phyloP scores from a whole-genome alignment of 2,329 filamentous ascomycete species.

The Colletotrichum sansevieriae region DNA sequence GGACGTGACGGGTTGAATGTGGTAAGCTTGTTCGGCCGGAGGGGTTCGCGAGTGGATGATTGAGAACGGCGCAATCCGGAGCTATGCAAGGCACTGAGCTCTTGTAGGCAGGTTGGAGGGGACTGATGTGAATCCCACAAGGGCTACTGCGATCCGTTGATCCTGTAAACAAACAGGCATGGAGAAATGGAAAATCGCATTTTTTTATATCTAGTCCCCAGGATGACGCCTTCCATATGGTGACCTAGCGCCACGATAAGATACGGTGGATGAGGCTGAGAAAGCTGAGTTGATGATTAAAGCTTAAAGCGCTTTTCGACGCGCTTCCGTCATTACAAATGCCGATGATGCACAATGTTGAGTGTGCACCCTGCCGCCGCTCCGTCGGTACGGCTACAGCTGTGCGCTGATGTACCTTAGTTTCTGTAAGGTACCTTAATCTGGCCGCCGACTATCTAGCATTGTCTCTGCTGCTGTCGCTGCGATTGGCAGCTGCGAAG shows the following conservation, averaged over 20 bases:
- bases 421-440: not conserved
- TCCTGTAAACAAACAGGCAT: slow-evolving; percentile 15
- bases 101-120: slow-evolving; percentile 33
- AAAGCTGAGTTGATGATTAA: slow-evolving; percentile 29
- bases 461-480: slow-evolving; percentile 1
- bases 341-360: slow-evolving; percentile 33
- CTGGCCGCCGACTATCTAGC: not conserved
- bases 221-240: slow-evolving; percentile 37
- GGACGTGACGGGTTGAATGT: slow-evolving; percentile 7
- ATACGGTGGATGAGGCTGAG: slow-evolving; percentile 1
- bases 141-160: slow-evolving; percentile 27
- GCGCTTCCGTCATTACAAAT: slow-evolving; percentile 40
- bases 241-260: slow-evolving; percentile 16
- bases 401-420: not conserved
- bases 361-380: slow-evolving; percentile 20
- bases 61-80: slow-evolving; percentile 37
- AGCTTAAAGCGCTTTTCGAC: slow-evolving; percentile 32
- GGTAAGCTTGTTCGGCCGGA: slow-evolving; percentile 3
- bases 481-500: slow-evolving; percentile 19
- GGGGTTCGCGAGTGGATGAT: slow-evolving; percentile 10
- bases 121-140: not conserved
- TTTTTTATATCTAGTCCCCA: slow-evolving; percentile 25
- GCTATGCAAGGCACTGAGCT: slow-evolving; percentile 40
- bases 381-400: not conserved
- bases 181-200: slow-evolving; percentile 22